Percentiles rank a stretch among this genome's conserved stretches.
Evolutionary conservation across 2,329 filamentous ascomycete genomes (phyloP).

Genomic region (Pseudogymnoascus sp.): DNA sequence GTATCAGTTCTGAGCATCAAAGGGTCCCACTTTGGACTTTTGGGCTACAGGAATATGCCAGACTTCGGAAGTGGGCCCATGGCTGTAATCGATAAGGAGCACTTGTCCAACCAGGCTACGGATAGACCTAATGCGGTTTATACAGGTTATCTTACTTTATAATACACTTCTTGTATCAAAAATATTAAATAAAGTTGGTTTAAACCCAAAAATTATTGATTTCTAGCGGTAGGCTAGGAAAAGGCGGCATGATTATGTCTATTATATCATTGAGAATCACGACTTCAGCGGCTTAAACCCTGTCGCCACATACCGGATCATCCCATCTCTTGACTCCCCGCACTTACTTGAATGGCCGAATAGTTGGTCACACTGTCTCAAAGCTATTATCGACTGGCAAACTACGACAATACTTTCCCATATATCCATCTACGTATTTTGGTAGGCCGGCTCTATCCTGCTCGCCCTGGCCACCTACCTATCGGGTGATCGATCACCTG

Average conservation of each 20-base stretch:
- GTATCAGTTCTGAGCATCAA: background rate
- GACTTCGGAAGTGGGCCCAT: background rate
- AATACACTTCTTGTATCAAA: background rate
- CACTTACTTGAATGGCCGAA: background rate
- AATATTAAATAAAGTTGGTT: background rate
- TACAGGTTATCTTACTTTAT: background rate
- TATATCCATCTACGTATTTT: background rate
- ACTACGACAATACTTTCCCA: background rate
- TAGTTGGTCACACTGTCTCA: background rate
- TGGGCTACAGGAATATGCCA: background rate
- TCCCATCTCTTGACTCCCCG: background rate
- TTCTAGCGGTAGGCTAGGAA: background rate
- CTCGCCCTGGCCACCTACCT: background rate
- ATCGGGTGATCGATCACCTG: slow-evolving; percentile 2
- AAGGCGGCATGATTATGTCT: background rate
- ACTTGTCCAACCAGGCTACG: slow-evolving; percentile 1
- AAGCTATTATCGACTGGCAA: background rate
- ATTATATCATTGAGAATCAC: background rate
- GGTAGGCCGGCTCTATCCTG: background rate
- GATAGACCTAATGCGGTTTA: background rate
- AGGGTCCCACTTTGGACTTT: background rate
- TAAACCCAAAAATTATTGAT: background rate
- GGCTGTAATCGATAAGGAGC: background rate
- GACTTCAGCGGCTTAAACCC: background rate
- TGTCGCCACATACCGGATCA: background rate